Evolutionary conservation across 768 basidiomycete genomes (phyloP), one percentile per base, ranked within the genome.

Genomic region (Fomitopsis serialis): DNA sequence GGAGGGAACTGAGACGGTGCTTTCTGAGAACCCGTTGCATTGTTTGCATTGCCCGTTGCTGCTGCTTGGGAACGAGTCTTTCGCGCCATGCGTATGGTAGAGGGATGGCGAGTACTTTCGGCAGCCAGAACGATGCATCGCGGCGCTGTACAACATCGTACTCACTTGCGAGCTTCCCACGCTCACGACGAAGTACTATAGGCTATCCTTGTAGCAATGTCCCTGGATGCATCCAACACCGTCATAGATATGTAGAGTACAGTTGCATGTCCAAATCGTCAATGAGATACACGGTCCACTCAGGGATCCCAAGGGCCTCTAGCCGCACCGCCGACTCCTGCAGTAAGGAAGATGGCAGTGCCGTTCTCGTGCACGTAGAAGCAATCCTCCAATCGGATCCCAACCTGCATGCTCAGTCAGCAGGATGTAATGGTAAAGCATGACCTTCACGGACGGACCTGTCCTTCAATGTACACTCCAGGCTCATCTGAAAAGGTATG

Each of bases 401-500:
- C 91, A 24, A 90, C 76, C 84, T 87, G 27, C 15, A 40, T 9
- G 61, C 53, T 45, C 21, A 54, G 36, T 22, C 9, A 35, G 43
- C 29, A 45, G 50, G n/a, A n/a, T n/a, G n/a, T n/a, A n/a, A n/a
- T n/a, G n/a, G n/a, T n/a, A n/a, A n/a, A n/a, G n/a, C n/a, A n/a
- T n/a, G n/a, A n/a, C n/a, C n/a, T n/a, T 32, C 27, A 32, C 3
- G 21, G 23, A 42, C 72, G 21, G 57, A 83, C 86, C 71, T 85
- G 69, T 42, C 79, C 83, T 57, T 83, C 82, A 53, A 87, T 84
- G 67, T 90, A 89, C 25, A 87, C 69, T 1, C 85, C 85, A 3
- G 90, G 92, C 66, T 94, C 90, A 62, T 92, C 76, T 7, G 88
- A 90, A 70, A 93, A 93, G 0, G 85, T 77, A 61, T 91, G 84